Evolutionary conservation across 1,284 basidiomycete species (phyloP).

Genomic region (Naganishia sp.): DNA sequence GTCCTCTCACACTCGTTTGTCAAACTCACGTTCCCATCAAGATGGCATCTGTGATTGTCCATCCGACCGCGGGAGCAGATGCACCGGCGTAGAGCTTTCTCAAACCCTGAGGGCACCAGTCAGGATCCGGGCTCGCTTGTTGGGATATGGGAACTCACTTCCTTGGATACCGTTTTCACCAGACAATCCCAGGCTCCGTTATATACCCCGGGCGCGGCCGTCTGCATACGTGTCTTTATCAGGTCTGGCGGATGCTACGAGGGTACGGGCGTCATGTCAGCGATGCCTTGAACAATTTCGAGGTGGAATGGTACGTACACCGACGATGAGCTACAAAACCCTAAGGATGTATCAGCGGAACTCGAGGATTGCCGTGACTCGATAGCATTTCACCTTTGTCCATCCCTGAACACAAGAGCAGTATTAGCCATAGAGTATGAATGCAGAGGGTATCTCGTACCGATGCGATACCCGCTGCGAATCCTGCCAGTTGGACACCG

Average conservation of each 20-base stretch:
- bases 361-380: neutral
- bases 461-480: slow-evolving; percentile 33
- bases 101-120: slow-evolving; percentile 37
- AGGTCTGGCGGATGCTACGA: slow-evolving; percentile 21
- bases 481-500: slow-evolving; percentile 31
- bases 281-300: neutral
- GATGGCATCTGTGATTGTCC: slow-evolving; percentile 54
- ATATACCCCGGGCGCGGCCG: slow-evolving; percentile 49
- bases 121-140: neutral
- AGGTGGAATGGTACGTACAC: neutral
- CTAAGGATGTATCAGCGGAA: neutral
- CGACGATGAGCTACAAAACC: slow-evolving; percentile 29
- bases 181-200: slow-evolving; percentile 51
- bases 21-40: slow-evolving; percentile 52
- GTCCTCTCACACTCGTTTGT: neutral
- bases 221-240: slow-evolving; percentile 43
- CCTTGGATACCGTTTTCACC: slow-evolving; percentile 45
- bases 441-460: neutral
- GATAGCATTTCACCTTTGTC: slow-evolving; percentile 28
- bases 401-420: slow-evolving; percentile 25
- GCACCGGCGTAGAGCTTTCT: slow-evolving; percentile 54
- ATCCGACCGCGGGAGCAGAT: slow-evolving; percentile 51
- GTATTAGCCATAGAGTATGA: neutral
- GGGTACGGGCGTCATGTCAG: neutral
- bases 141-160: slow-evolving; percentile 22